These are phyloP conservation scores for Pythium volutum DNA, from an alignment of 352 stramenopile species.

Conservation along the genomic window DNA sequence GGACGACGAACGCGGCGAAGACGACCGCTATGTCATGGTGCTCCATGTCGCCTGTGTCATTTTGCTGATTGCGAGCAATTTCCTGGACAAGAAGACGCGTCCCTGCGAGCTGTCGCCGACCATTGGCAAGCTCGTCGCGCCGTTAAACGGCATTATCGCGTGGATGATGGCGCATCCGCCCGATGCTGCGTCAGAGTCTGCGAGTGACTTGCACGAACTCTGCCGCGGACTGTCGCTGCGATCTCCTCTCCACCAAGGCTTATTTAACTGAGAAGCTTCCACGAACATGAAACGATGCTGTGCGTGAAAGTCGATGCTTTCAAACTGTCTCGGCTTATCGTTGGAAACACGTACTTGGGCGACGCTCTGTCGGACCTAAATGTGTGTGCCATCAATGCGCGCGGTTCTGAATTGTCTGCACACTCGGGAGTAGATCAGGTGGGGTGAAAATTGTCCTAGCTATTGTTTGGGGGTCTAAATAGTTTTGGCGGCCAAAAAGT, in stretches of 20 bases:
- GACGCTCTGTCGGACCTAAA: constrained; percentile 7
- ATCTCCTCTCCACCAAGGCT: constrained; percentile 21
- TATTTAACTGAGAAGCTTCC: constrained; percentile 1
- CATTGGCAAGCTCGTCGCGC: constrained; percentile 44
- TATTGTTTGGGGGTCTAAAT: constrained; percentile 28
- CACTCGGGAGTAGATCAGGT: constrained; percentile 3
- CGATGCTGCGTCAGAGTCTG: constrained; percentile 44
- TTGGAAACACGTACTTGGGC: background rate
- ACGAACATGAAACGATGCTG: background rate
- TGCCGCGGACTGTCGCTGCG: constrained; percentile 58
- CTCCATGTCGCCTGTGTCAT: constrained; percentile 70
- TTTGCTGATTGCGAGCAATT: constrained; percentile 62
- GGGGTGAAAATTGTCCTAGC: constrained; percentile 25
- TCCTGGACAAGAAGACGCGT: constrained; percentile 43
- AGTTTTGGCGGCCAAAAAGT: constrained; percentile 5
- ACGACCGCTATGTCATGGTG: constrained; percentile 78
- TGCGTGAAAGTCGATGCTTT: background rate
- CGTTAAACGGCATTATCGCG: constrained; percentile 48
- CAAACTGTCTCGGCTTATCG: background rate
- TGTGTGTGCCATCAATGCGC: background rate
- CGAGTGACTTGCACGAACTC: constrained; percentile 68
- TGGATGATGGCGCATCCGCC: constrained; percentile 66
- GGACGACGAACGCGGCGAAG: constrained; percentile 54
- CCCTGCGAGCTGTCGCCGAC: constrained; percentile 34
- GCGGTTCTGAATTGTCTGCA: constrained; percentile 16